These are phyloP conservation scores for Artemisia tridentata DNA, from an alignment of 129 eudicot genomes.

Conservation along the genomic window DNA sequence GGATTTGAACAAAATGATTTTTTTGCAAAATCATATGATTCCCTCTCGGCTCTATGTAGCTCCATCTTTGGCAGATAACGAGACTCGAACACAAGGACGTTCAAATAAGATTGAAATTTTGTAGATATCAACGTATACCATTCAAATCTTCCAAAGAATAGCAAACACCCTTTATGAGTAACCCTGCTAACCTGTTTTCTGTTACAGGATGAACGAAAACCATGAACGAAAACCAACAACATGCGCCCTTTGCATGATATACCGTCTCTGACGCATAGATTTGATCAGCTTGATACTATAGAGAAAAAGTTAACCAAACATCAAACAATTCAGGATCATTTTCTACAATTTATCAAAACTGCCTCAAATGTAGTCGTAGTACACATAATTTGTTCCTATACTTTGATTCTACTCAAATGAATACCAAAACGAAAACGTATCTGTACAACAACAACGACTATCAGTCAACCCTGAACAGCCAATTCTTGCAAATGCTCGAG, in stretches of 20 bases:
- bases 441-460: slow-evolving; percentile 25
- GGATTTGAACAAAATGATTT: too few relatives aligned
- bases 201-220: neutral
- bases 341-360: neutral
- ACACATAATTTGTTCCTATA: slow-evolving; percentile 7
- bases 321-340: neutral
- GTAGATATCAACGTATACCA: too few relatives aligned
- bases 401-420: neutral
- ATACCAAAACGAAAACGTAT: neutral
- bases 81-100: too few relatives aligned
- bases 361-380: slow-evolving; percentile 6
- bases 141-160: too few relatives aligned
- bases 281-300: neutral
- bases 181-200: too few relatives aligned
- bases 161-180: too few relatives aligned
- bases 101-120: too few relatives aligned
- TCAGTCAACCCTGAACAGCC: slow-evolving; percentile 81
- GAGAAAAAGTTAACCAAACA: neutral
- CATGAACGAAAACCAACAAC: neutral
- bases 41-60: too few relatives aligned
- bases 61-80: too few relatives aligned
- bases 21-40: too few relatives aligned
- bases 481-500: slow-evolving; percentile 78
- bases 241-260: neutral
- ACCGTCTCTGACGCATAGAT: neutral